These are phyloP conservation scores for Pleurotus tuoliensis DNA, from an alignment of 768 basidiomycete species.

Conservation along the genomic window DNA sequence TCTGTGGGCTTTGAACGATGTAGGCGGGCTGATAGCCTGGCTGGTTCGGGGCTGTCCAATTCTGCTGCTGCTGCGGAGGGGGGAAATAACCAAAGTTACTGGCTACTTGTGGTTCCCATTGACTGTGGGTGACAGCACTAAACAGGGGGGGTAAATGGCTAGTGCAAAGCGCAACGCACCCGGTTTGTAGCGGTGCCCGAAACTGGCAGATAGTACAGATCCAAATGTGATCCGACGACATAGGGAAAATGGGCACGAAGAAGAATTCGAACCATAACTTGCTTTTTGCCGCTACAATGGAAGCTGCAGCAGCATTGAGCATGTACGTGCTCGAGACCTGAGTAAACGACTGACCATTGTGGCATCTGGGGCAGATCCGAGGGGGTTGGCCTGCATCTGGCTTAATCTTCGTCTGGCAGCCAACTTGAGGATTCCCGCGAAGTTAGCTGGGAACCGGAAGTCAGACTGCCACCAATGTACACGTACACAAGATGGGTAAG, in stretches of 20 bases:
- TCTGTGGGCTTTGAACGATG: slow-evolving; percentile 20
- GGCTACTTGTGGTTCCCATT: background rate
- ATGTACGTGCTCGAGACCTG: background rate
- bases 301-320: slow-evolving; percentile 33
- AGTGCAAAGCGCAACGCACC: slow-evolving; percentile 30
- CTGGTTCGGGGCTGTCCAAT: slow-evolving; percentile 26
- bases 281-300: slow-evolving; percentile 59
- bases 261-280: slow-evolving; percentile 76
- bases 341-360: slow-evolving; percentile 51
- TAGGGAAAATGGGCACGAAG: slow-evolving; percentile 67
- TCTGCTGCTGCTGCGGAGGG: slow-evolving; percentile 18
- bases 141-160: background rate
- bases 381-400: slow-evolving; percentile 48
- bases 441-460: slow-evolving; percentile 9
- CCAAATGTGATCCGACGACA: slow-evolving; percentile 62
- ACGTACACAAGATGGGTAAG: slow-evolving; percentile 48
- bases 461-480: background rate
- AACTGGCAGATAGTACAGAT: slow-evolving; percentile 71
- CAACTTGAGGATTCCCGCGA: slow-evolving; percentile 39
- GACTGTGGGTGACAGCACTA: background rate
- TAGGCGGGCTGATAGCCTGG: slow-evolving; percentile 40
- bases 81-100: slow-evolving; percentile 11
- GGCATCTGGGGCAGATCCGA: slow-evolving; percentile 65
- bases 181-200: slow-evolving; percentile 45
- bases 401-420: slow-evolving; percentile 58